A percentile compares a stretch with the other conserved stretches of the same genome.
Conservation (phyloP, 352 stramenopile genomes). For the Saprolegnia diclina region DNA sequence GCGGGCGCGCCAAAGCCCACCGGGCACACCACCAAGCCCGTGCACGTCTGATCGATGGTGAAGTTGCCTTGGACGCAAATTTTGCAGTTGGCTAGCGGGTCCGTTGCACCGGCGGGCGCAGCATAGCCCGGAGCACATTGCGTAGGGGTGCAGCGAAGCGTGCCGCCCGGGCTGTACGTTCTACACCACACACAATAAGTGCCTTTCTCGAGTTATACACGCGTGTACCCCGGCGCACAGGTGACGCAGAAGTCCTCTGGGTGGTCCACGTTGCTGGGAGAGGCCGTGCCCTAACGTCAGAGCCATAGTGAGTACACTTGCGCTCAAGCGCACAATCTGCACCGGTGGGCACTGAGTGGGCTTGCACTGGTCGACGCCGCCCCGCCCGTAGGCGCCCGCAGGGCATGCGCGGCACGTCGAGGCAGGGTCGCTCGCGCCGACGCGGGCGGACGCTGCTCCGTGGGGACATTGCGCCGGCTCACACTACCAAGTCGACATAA, state of each 20-base stretch:
- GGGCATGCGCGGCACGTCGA: conserved; percentile 11
- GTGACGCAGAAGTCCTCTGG: neutral
- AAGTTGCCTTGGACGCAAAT: conserved; percentile 43
- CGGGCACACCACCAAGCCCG: conserved; percentile 14
- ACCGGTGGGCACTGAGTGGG: conserved; percentile 15
- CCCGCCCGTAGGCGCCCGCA: neutral
- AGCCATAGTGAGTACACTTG: neutral
- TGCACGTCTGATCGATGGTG: conserved; percentile 44
- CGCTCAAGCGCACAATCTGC: neutral
- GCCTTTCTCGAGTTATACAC: neutral
- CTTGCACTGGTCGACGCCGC: neutral
- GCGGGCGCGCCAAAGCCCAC: conserved; percentile 12
- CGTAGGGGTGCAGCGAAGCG: conserved; percentile 32
- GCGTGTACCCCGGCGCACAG: conserved; percentile 31
- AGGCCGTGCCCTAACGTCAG: conserved; percentile 2
- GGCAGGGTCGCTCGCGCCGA: conserved; percentile 23
- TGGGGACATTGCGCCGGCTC: conserved; percentile 32
- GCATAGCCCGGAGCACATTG: conserved; percentile 30
- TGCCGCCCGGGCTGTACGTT: conserved; percentile 36
- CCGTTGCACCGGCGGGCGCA: conserved; percentile 31
- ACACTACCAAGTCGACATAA: conserved; percentile 22
- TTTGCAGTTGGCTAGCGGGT: conserved; percentile 33
- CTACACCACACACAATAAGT: neutral
- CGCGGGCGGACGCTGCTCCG: conserved; percentile 37
- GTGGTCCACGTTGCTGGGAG: neutral